Evolutionary conservation across 805 yeast species (phyloP), one percentile per base, ranked within the genome.

Genomic region (Wickerhamiella domercqiae): DNA sequence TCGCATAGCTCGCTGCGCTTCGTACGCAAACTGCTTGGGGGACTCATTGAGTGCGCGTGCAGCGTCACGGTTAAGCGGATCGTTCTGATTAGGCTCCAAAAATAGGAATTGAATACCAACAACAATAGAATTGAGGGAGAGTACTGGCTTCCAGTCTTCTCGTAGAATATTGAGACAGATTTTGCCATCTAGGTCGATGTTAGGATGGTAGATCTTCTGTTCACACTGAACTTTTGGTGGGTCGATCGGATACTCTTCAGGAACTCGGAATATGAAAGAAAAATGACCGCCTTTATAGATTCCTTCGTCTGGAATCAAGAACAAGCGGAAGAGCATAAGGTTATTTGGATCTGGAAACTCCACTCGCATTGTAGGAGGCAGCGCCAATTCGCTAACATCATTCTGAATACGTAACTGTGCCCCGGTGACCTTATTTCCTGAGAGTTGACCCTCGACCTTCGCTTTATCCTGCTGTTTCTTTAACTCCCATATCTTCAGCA

Each of bases 71-170:
- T 90, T 90, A 48, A 87, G 67, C 3, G 97, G 97, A 55, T 87
- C 97, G 43, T 74, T 75, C 1, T 93, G 78, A 54, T 83, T 87
- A 5, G 96, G 94, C 47, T 87, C 96, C 38, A 82, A 60, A 48
- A 87, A 84, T 43, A 87, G 65, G 53, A 78, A 84, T 50, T 84
- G 71, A 38, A 87, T 64, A 0, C 98, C 97, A 29, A 86, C 75
- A 39, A 86, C 66, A 6, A 87, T 75, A 4, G 86, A 67, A 53
- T 79, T 82, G 51, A 87, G 61, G 41, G 78, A 80, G 47, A 87
- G 63, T 0, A 84, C 94, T 0, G 98, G 97, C 21, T 84, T 75
- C 98, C 98, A 87, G 55, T 87, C 97, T 55, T 86, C 94, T 47
- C 97, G 64, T 41, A 87, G 63, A 25, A 87, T 86, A 53, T 87